Base-by-base conservation (phyloP, 2,329 filamentous ascomycete species). In the Drechslerella dactyloides region DNA sequence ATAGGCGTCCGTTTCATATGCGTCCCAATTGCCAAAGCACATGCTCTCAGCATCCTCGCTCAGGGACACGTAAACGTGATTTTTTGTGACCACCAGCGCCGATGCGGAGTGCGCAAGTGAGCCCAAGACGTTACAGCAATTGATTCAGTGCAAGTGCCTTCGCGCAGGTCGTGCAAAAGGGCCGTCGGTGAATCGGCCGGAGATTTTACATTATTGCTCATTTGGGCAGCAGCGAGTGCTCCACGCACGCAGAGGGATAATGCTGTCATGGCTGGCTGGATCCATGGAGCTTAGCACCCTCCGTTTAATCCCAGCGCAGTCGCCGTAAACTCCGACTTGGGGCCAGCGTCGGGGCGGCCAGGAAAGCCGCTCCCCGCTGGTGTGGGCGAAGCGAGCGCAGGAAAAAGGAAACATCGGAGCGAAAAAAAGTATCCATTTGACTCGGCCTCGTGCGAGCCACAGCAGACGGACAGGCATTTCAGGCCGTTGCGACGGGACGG, bases 291-390 rank as follows among this genome's bases (percentile, higher is more conserved):
- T 69, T 60, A 42, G 37, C 50, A 63, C 65, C 58, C 65, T 69
- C 65, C 65, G 65, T 69, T 69, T 69, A 69, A 63, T 58, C 52
- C 65, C 65, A 69, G 59, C 37, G 17, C 46, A 63, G 46, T 55
- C 65, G 58, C 65, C 65, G 65, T 69, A 69, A 69, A 69, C 58
- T 69, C 65, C 65, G 65, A 69, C 58, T 46, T 24, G 51, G 40
- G 40, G 37, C 53, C 46, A 63, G 62, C 56, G 13, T 69, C 65
- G 65, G 65, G 65, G 65, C 57, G 65, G 52, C 48, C 46, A 63
- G 53, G 58, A 63, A 62, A 59, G 24, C 65, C 65, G 65, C 65
- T 52, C 53, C 65, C 65, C 65, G 65, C 59, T 69, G 35, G 65
- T 46, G 37, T 69, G 58, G 44, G 54, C 19, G 35, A 62, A 21